Conservation (phyloP, 148 eudicot species). For the Linanthus parryae region DNA sequence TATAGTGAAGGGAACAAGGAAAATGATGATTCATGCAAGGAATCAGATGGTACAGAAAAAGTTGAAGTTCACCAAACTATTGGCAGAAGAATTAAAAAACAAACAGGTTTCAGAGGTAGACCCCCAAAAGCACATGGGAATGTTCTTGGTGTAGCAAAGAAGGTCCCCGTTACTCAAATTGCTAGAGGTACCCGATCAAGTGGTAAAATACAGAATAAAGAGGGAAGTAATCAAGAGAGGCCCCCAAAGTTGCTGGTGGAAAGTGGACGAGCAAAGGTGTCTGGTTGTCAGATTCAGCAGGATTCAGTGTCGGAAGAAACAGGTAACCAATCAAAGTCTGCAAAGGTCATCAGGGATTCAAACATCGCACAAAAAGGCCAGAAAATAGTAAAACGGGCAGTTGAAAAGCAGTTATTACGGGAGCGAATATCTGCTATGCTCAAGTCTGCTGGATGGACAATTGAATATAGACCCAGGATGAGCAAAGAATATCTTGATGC, state of each 20-base stretch:
- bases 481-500: conserved; percentile 54
- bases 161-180: too few relatives aligned
- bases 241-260: conserved; percentile 10
- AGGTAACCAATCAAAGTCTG: not conserved
- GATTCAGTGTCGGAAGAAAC: not conserved
- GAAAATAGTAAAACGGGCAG: too few relatives aligned
- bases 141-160: too few relatives aligned
- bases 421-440: conserved; percentile 63
- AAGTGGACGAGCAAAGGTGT: conserved; percentile 11
- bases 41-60: not conserved
- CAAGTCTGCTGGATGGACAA: conserved; percentile 67
- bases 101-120: conserved; percentile 37
- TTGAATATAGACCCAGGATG: conserved; percentile 58
- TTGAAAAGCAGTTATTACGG: conserved; percentile 49
- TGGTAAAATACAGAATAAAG: too few relatives aligned
- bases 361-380: not conserved
- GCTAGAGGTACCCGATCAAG: too few relatives aligned
- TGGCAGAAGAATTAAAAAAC: not conserved
- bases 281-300: conserved; percentile 16
- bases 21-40: not conserved
- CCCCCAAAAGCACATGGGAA: conserved; percentile 23
- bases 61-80: not conserved
- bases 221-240: too few relatives aligned
- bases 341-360: too few relatives aligned
- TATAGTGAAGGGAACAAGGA: conserved; percentile 8